Conservation (phyloP, 2,329 filamentous ascomycete genomes). For the Aspergillus neoniger region DNA sequence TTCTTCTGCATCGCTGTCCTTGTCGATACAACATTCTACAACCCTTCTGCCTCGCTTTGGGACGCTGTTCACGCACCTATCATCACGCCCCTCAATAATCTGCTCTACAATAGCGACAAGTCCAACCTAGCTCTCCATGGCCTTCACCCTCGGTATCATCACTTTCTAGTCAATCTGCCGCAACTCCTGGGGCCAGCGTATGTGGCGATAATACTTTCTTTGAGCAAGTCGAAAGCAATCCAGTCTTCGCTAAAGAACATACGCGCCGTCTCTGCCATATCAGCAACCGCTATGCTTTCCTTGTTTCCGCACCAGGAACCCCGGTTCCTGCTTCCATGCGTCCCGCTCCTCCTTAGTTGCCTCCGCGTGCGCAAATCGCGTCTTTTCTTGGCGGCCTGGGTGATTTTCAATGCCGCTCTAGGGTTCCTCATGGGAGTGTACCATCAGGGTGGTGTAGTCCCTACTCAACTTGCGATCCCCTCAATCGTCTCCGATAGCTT, state of each 20-base stretch:
- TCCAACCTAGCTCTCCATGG: constrained; percentile 74
- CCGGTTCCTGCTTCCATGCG: constrained; percentile 53
- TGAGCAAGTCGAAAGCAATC: constrained; percentile 49
- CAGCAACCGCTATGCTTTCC: constrained; percentile 47
- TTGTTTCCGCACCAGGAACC: constrained; percentile 55
- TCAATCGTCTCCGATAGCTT: constrained; percentile 36
- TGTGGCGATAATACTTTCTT: constrained; percentile 49
- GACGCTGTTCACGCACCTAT: constrained; percentile 59
- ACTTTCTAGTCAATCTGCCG: constrained; percentile 70
- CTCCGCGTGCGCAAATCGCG: constrained; percentile 45
- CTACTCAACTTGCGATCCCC: constrained; percentile 51
- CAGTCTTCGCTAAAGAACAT: constrained; percentile 40
- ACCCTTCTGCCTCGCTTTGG: constrained; percentile 37
- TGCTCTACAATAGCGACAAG: constrained; percentile 70
- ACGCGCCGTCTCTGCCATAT: constrained; percentile 46
- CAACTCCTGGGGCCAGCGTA: constrained; percentile 71
- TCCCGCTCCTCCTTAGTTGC: constrained; percentile 55
- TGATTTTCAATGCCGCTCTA: constrained; percentile 52
- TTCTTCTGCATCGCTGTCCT: constrained; percentile 73
- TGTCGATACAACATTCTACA: constrained; percentile 84
- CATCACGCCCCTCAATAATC: constrained; percentile 76
- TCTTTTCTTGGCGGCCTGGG: constrained; percentile 48
- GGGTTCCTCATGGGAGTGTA: constrained; percentile 55
- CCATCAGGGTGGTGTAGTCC: constrained; percentile 56
- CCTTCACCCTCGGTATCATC: constrained; percentile 77